These are phyloP conservation scores for Saccharomyces jurei DNA, from an alignment of 805 yeast species.

Conservation along the genomic window DNA sequence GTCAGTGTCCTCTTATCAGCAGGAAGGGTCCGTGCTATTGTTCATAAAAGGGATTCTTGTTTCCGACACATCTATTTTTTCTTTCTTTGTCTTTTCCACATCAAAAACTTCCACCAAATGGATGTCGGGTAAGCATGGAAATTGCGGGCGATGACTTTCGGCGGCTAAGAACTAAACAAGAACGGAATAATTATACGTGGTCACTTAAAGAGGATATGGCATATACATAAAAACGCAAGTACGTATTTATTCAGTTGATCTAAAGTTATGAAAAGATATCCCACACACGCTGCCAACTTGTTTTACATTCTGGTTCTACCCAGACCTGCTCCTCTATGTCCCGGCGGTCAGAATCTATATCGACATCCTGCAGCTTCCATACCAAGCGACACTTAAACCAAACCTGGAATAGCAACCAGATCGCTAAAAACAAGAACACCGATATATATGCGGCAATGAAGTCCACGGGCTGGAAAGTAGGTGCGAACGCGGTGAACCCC, in stretches of 20 bases:
- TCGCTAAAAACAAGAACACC: slow-evolving; percentile 45
- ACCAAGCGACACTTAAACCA: slow-evolving; percentile 41
- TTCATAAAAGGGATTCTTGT: background rate
- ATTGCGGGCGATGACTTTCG: background rate
- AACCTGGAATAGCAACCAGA: slow-evolving; percentile 48
- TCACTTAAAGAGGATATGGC: background rate
- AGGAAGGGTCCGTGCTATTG: background rate
- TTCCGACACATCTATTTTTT: slow-evolving; percentile 1
- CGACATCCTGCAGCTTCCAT: slow-evolving; percentile 21
- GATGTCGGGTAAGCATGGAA: background rate
- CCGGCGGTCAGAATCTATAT: slow-evolving; percentile 52
- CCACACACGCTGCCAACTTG: background rate
- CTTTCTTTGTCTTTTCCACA: background rate
- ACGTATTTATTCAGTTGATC: background rate
- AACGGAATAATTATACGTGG: background rate
- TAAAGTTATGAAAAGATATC: background rate
- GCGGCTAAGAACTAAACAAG: background rate
- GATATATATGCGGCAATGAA: slow-evolving; percentile 68
- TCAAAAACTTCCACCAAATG: background rate
- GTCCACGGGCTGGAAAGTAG: slow-evolving; percentile 37
- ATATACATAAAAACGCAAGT: background rate
- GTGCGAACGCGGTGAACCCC: slow-evolving; percentile 56
- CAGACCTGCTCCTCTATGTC: slow-evolving; percentile 17
- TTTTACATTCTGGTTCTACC: slow-evolving; percentile 1
- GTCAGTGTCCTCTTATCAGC: background rate